Evolutionary conservation across 2,329 filamentous ascomycete genomes (phyloP).

Genomic region (Colletotrichum abscissum): DNA sequence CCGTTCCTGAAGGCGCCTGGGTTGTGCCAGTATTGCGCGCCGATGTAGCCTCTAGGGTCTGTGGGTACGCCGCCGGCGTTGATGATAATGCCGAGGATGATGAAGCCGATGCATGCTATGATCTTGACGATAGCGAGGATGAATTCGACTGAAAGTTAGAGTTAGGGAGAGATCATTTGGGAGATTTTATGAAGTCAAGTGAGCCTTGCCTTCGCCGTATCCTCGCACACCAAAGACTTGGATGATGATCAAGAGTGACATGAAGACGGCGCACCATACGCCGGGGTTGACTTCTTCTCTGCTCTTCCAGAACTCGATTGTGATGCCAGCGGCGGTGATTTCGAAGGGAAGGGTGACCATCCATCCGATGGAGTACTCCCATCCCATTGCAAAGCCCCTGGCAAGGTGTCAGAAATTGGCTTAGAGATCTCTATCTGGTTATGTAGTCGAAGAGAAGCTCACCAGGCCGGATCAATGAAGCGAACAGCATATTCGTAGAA

Average conservation of each 20-base stretch:
- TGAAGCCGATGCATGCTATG: conserved; percentile 31
- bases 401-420: conserved; percentile 36
- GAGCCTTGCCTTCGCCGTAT: conserved; percentile 56
- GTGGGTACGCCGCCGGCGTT: conserved; percentile 35
- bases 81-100: conserved; percentile 38
- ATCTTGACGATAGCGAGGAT: conserved; percentile 68
- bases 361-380: conserved; percentile 71
- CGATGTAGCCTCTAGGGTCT: conserved; percentile 37
- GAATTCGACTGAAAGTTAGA: conserved; percentile 59
- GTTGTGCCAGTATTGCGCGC: conserved; percentile 38
- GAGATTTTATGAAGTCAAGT: too few species aligned
- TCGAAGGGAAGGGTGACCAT: conserved; percentile 78
- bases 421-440: background rate
- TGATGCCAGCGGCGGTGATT: conserved; percentile 76
- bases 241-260: conserved; percentile 56
- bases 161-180: too few species aligned
- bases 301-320: conserved; percentile 73
- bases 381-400: conserved; percentile 64
- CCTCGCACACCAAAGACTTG: conserved; percentile 62
- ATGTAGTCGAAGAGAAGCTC: background rate
- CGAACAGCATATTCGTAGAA: conserved; percentile 72
- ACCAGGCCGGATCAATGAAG: conserved; percentile 71
- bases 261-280: conserved; percentile 63
- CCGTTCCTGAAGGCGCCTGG: conserved; percentile 39
- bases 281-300: conserved; percentile 59